These are phyloP conservation scores for Alternaria novae-zelandiae DNA, from an alignment of 2,329 filamentous ascomycete species.

Conservation along the genomic window DNA sequence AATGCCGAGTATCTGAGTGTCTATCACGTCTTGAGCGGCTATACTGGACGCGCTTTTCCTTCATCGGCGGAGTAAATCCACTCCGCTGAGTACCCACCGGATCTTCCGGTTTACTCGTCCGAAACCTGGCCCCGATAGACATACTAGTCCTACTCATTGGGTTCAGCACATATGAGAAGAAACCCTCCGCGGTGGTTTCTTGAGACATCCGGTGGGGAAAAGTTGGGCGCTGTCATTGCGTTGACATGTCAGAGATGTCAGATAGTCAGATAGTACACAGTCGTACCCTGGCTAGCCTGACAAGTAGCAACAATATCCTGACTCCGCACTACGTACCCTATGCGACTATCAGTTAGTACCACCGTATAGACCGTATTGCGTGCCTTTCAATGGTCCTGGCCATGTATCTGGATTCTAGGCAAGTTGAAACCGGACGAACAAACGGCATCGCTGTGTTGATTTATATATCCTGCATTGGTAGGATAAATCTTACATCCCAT, in stretches of 20 bases:
- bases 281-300: not conserved
- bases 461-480: not conserved
- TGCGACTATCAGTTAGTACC: not conserved
- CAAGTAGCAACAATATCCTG: not conserved
- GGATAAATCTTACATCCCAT: not conserved
- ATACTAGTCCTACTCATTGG: not conserved
- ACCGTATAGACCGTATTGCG: not conserved
- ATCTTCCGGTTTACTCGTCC: not conserved
- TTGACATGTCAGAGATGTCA: conserved; percentile 4
- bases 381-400: not conserved
- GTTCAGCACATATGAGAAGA: not conserved
- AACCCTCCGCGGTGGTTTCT: not conserved
- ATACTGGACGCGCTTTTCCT: not conserved
- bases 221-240: not conserved
- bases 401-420: not conserved
- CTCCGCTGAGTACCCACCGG: not conserved
- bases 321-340: not conserved
- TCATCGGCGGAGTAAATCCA: not conserved
- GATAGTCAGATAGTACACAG: conserved; percentile 1
- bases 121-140: not conserved
- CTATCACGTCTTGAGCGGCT: not conserved
- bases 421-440: not conserved
- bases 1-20: not conserved
- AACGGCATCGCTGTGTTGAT: not conserved
- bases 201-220: not conserved